Base-by-base conservation (phyloP, 805 yeast genomes). In the Yamadazyma philogaea region DNA sequence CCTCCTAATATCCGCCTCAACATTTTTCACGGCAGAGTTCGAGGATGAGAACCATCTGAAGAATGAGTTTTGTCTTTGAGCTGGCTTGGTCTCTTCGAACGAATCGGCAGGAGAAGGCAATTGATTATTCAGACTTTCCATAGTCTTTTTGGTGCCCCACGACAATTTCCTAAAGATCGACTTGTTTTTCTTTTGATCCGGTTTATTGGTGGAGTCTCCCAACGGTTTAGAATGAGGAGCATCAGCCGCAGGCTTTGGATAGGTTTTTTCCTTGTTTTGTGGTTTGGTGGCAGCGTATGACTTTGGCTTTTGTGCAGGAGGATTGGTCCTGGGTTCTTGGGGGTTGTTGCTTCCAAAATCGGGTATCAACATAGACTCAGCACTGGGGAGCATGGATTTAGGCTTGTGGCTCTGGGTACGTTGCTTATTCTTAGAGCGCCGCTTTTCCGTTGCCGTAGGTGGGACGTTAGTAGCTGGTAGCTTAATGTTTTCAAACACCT, bases 91-190 rank as follows among this genome's bases (percentile, higher is more conserved):
- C 34, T 54, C 60, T 43, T 60, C 64, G 12, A 52, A 50, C 10
- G 68, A 59, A 31, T 59, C 63, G 10, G 65, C 68, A 16, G 69
- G 71, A 10, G 68, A 60, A 6, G 68, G 70, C 34, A 64, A 46
- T 52, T 62, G 56, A 37, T 59, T 37, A 42, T 49, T 37, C 6
- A 34, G 21, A 38, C 53, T 38, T 33, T 67, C 70, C 50, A 66
- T 41, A 12, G 64, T 47, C 56, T 70, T 69, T 51, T 64, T 72
- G 12, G 67, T 51, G 21, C 79, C 78, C 69, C 77, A 73, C 7
- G 79, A 74, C 27, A 77, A 53, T 51, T 77, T 77, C 42, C 81
- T 58, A 61, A 78, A 75, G 44, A 72, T 56, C 8, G 72, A 68
- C 46, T 61, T 56, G 48, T 55, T 67, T 43, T 65, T 56, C 53